These are phyloP conservation scores for Lolium perenne DNA, from an alignment of 176 grass and related monocot genomes.

Conservation along the genomic window DNA sequence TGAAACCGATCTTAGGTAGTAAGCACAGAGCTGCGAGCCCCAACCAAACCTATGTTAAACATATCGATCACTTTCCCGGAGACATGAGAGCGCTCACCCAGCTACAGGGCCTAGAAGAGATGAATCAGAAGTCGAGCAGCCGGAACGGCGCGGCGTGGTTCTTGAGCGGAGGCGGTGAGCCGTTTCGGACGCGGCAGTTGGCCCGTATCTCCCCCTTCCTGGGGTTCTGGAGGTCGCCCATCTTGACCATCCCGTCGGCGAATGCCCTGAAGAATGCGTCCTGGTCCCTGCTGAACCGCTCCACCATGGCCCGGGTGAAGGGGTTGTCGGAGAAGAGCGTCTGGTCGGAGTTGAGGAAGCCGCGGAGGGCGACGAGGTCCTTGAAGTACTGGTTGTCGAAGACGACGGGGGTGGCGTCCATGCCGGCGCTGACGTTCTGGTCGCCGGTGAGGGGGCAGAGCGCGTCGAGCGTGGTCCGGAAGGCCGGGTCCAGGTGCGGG, in stretches of 20 bases:
- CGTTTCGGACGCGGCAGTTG: constrained; percentile 79
- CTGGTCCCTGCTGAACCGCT: constrained; percentile 59
- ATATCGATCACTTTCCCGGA: background rate
- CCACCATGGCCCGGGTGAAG: constrained; percentile 47
- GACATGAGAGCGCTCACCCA: background rate
- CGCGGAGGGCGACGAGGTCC: constrained; percentile 76
- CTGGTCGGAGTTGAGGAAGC: constrained; percentile 94
- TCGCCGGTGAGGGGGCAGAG: constrained; percentile 70
- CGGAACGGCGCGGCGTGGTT: background rate
- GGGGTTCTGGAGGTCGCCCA: constrained; percentile 84
- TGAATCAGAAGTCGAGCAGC: background rate
- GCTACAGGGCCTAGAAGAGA: no score
- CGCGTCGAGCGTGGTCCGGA: constrained; percentile 49
- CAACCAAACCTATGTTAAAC: constrained; percentile 37
- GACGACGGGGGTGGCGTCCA: constrained; percentile 73
- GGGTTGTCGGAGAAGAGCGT: constrained; percentile 82
- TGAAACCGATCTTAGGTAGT: constrained; percentile 22
- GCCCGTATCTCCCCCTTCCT: constrained; percentile 77
- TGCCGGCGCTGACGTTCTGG: constrained; percentile 63
- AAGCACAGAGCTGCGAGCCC: constrained; percentile 11
- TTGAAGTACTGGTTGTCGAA: constrained; percentile 98
- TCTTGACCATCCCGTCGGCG: constrained; percentile 78
- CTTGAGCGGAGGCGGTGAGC: constrained; percentile 5
- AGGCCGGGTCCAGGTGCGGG: constrained; percentile 77
- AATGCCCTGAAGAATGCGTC: constrained; percentile 81